Evolutionary conservation across 78 protist genomes (phyloP).

Genomic region (Cavenderia fasciculata): DNA sequence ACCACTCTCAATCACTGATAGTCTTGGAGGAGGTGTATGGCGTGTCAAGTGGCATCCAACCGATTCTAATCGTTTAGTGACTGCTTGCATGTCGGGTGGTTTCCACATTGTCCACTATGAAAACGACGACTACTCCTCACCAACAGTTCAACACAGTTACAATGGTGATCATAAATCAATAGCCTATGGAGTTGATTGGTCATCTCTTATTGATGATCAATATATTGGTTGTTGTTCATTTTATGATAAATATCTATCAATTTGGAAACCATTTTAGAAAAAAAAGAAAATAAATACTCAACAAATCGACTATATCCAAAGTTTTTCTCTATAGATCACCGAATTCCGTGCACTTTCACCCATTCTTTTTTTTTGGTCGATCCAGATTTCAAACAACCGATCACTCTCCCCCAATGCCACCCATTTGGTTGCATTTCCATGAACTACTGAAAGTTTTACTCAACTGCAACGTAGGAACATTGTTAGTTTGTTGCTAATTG

Average conservation of each 20-base stretch:
- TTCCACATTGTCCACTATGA: conserved; percentile 20
- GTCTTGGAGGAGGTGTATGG: conserved; percentile 87
- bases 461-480: too few species aligned
- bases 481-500: too few species aligned
- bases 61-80: conserved; percentile 3
- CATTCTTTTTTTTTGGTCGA: too few species aligned
- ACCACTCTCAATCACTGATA: conserved; percentile 5
- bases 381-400: too few species aligned
- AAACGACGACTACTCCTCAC: background rate
- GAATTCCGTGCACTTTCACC: too few species aligned
- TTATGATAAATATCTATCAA: conserved; percentile 72
- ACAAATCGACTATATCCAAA: too few species aligned
- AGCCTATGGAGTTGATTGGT: conserved; percentile 89
- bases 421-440: too few species aligned
- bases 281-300: too few species aligned
- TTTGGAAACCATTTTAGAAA: conserved; percentile 21
- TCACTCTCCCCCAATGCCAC: too few species aligned
- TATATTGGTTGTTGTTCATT: conserved; percentile 77
- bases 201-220: conserved; percentile 13
- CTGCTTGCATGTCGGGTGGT: conserved; percentile 87
- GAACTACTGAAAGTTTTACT: too few species aligned
- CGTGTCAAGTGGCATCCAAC: conserved; percentile 79
- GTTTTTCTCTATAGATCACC: too few species aligned
- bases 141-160: background rate
- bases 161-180: conserved; percentile 43